Conservation (phyloP, 495 filamentous ascomycete genomes). For the Neurospora cerealis region DNA sequence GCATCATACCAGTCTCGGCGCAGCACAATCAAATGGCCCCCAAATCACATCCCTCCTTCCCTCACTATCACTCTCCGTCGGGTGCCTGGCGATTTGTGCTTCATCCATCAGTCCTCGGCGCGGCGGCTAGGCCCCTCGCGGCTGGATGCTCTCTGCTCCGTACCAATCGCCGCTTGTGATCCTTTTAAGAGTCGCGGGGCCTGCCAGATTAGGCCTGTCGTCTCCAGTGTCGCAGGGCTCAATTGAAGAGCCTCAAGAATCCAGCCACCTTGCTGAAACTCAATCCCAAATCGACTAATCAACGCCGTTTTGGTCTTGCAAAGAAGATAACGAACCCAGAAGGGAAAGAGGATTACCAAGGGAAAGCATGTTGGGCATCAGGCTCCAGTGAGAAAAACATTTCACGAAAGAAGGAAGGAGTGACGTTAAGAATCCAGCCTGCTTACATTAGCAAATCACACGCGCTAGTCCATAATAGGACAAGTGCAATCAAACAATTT, state of each 20-base stretch:
- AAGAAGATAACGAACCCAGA: not conserved
- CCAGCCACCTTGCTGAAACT: not conserved
- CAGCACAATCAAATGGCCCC: not conserved
- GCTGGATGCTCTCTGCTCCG: not conserved
- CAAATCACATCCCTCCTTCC: not conserved
- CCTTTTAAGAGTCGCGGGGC: not conserved
- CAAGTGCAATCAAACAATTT: not conserved
- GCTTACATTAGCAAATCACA: not conserved
- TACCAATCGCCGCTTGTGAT: not conserved
- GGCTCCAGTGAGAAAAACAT: not conserved
- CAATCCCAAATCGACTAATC: not conserved
- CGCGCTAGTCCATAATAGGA: not conserved
- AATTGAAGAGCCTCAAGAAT: not conserved
- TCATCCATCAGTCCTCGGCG: not conserved
- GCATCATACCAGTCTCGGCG: not conserved
- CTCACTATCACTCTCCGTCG: not conserved
- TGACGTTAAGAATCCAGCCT: not conserved
- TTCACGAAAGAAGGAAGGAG: not conserved
- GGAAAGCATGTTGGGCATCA: not conserved
- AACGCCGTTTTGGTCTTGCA: not conserved
- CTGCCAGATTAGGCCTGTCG: not conserved
- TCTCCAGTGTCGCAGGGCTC: not conserved
- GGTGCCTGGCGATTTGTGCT: not conserved
- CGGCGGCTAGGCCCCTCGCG: not conserved
- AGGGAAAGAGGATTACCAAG: not conserved